Conservation (phyloP, 345 rosid genomes). For the Ceriops tagal region DNA sequence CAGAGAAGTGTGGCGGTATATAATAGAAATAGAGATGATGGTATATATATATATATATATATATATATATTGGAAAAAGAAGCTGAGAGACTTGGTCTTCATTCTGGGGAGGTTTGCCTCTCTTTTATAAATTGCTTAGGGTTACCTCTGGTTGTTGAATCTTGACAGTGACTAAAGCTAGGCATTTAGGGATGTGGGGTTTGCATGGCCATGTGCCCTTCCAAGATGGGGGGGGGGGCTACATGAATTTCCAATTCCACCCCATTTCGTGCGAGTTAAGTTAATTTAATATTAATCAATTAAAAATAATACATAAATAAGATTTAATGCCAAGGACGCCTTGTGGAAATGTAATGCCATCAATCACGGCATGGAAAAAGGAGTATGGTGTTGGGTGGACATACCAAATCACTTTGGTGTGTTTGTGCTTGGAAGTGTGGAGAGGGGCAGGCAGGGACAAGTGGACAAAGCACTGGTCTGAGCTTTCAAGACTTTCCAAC, state of each 20-base stretch:
- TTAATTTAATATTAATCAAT: not conserved
- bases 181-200: slow-evolving; percentile 5
- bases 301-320: no score
- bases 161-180: slow-evolving; percentile 25
- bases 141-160: slow-evolving; percentile 7
- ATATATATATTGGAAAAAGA: not conserved
- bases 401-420: not conserved
- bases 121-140: not conserved
- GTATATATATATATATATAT: no score
- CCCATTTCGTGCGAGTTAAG: no score
- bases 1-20: not conserved
- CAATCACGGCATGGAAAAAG: slow-evolving; percentile 29
- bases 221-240: slow-evolving; percentile 3
- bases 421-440: not conserved
- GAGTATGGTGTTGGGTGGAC: not conserved
- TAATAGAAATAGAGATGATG: no score
- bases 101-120: not conserved
- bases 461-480: not conserved
- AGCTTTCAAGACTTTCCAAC: slow-evolving; percentile 2
- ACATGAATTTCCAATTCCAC: no score
- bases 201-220: slow-evolving; percentile 7
- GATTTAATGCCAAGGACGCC: not conserved
- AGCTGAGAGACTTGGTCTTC: slow-evolving; percentile 8
- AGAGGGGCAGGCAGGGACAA: not conserved
- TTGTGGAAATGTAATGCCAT: slow-evolving; percentile 12